Percentiles rank a stretch among this genome's conserved stretches.
These are phyloP conservation scores for Paspalum notatum DNA, from an alignment of 176 grass and related monocot species.

Conservation along the genomic window DNA sequence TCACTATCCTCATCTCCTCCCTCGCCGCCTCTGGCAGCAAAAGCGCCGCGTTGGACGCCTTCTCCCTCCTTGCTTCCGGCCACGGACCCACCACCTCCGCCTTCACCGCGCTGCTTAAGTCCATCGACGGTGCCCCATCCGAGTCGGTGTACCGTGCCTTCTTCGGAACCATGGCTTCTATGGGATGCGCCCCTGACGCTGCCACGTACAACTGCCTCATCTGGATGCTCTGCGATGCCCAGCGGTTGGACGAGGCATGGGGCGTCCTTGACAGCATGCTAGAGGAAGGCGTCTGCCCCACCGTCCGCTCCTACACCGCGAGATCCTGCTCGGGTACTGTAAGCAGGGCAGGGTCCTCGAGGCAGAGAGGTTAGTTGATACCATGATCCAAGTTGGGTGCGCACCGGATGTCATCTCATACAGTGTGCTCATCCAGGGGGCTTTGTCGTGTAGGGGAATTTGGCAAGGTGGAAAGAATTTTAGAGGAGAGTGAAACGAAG, in stretches of 20 bases:
- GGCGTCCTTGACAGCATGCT: conserved; percentile 69
- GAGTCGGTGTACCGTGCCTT: conserved; percentile 35
- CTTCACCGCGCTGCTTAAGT: conserved; percentile 53
- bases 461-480: conserved; percentile 50
- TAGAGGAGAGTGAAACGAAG: conserved; percentile 49
- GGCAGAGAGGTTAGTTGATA: conserved; percentile 54
- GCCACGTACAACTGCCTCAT: conserved; percentile 52
- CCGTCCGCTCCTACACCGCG: conserved; percentile 56
- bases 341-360: conserved; percentile 47
- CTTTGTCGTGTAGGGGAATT: conserved; percentile 59
- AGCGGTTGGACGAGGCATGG: conserved; percentile 49
- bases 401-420: conserved; percentile 66
- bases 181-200: conserved; percentile 41
- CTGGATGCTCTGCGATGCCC: conserved; percentile 50
- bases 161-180: conserved; percentile 8
- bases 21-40: conserved; percentile 37
- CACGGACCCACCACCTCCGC: conserved; percentile 36
- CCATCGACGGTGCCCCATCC: conserved; percentile 2
- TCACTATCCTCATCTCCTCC: conserved; percentile 61
- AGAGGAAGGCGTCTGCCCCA: conserved; percentile 39
- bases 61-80: conserved; percentile 51
- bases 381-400: conserved; percentile 42
- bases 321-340: conserved; percentile 60
- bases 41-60: conserved; percentile 30
- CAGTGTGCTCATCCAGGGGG: conserved; percentile 56